Evolutionary conservation across 1,139 yeast genomes (phyloP), one percentile per base, ranked within the genome.

Genomic region (Sugiyamaella japonica): DNA sequence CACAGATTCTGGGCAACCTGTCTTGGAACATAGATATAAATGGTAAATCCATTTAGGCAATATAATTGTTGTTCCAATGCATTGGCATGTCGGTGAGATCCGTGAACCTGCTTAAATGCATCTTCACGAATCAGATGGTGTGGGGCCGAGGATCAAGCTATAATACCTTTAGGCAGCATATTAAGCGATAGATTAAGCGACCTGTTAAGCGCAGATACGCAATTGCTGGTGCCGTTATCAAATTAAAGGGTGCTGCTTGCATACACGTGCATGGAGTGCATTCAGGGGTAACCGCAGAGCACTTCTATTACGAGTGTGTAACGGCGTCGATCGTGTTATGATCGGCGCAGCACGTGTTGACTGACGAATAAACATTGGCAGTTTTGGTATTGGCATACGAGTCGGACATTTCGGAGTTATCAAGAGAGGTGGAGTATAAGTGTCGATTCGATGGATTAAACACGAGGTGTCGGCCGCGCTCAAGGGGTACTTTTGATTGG

Each of bases 181-280:
- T 31, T 31, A 10, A 10, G 12, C 36, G 7, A n/a, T 10, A n/a
- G 36, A 31, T 31, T 31, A 31, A n/a, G 7, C 13, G 36, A 31
- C 9, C 2, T 3, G 12, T 34, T 34, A 7, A 34, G 16, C 7
- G 38, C 12, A 16, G 16, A 34, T 12, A 12, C 7, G 8, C 8
- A 34, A 12, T n/a, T 34, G 38, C 13, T 34, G 38, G n/a, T 34
- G 16, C 16, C 16, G 3, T 34, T 36, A 36, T 20, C 25, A 20
- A 20, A 20, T 29, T 29, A 20, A 42, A 20, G n/a, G 29, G 46
- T 15, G 32, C 17, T 29, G 17, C 20, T 15, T 42, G 37, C 37
- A 42, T 28, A 13, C 46, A 42, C 46, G 46, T 42, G 46, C 36
- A 31, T 42, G 13, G 15, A 6, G 38, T 34, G 38, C 16, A 34